Base-by-base conservation (phyloP, 179 eudicot genomes). In the Pouteria campechiana region DNA sequence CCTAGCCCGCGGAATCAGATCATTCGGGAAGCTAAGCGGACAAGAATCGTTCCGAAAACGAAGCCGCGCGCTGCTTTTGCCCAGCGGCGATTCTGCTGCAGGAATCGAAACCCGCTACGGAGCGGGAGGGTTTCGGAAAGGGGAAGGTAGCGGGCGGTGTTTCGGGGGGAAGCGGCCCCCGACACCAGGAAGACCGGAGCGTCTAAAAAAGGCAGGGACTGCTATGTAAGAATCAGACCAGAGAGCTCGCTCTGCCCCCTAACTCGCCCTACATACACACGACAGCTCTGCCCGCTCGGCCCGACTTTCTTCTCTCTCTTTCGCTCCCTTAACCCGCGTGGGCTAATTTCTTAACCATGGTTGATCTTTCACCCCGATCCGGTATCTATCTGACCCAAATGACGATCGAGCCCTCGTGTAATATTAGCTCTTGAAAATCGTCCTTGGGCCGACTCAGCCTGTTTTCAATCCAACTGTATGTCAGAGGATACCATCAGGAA, bases 181-280 rank as follows among this genome's bases (percentile, higher is more conserved):
- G 67, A 46, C 64, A 65, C 38, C 10, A 27, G 3, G 7, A 30
- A 10, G 28, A 40, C 24, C 35, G 25, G 44, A 48, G 60, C 38
- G 55, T 41, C 58, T 31, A 46, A 58, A 44, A 23, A 67, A 60
- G 54, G 58, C 50, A 52, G 50, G 34, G 43, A 30, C 53, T 81
- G 89, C 62, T 63, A 53, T 56, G 77, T 18, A 61, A 57, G 46
- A 50, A 65, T 55, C 61, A 62, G 94, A 83, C 82, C 78, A 72
- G 56, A 63, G 66, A 75, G 65, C 64, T 74, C 56, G 46, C 44
- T 61, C 32, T 75, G 78, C 60, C 78, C 76, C 80, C 82, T 78
- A 54, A 44, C 25, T 44, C 30, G 34, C 64, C 64, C 80, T 47
- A 65, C 86, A 70, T 8, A 5, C 21, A 38, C 40, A 44, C 32